Evolutionary conservation across 257 asterid species (phyloP).

Genomic region (Avicennia marina): DNA sequence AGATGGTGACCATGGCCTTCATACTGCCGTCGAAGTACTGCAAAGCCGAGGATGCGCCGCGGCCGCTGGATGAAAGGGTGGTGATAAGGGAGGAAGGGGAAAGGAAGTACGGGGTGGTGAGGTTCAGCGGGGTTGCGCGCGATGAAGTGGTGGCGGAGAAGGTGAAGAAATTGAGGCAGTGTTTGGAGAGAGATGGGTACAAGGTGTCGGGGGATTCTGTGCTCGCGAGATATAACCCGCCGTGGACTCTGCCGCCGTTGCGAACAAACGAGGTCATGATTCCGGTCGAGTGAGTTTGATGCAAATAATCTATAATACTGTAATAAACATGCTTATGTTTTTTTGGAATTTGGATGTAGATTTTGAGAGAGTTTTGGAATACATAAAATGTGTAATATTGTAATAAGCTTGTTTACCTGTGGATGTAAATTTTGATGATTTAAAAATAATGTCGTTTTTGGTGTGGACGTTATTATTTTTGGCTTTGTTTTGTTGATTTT

Average conservation of each 20-base stretch:
- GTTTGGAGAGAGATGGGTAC: constrained; percentile 75
- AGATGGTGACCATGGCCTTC: constrained; percentile 73
- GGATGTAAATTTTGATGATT: too few species aligned
- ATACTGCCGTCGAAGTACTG: constrained; percentile 64
- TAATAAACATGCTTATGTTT: too few species aligned
- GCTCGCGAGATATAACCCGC: constrained; percentile 92
- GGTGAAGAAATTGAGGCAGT: constrained; percentile 46
- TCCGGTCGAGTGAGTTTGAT: constrained; percentile 52
- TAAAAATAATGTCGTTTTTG: too few species aligned
- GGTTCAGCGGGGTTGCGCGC: constrained; percentile 63
- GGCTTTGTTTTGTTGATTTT: too few species aligned
- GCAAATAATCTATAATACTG: not conserved
- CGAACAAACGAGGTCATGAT: constrained; percentile 82
- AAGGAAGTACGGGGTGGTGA: constrained; percentile 77
- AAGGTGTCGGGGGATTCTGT: constrained; percentile 58
- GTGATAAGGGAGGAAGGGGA: constrained; percentile 73
- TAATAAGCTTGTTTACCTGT: too few species aligned
- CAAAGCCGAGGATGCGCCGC: constrained; percentile 73
- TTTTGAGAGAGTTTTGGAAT: too few species aligned
- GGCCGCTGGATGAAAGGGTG: constrained; percentile 83
- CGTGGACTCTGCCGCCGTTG: constrained; percentile 79
- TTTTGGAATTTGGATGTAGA: too few species aligned
- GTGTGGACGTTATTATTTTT: too few species aligned
- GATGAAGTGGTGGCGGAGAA: constrained; percentile 65
- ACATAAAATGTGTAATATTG: too few species aligned